Base-by-base conservation (phyloP, 345 rosid genomes). In the Excoecaria cochinchinensis region DNA sequence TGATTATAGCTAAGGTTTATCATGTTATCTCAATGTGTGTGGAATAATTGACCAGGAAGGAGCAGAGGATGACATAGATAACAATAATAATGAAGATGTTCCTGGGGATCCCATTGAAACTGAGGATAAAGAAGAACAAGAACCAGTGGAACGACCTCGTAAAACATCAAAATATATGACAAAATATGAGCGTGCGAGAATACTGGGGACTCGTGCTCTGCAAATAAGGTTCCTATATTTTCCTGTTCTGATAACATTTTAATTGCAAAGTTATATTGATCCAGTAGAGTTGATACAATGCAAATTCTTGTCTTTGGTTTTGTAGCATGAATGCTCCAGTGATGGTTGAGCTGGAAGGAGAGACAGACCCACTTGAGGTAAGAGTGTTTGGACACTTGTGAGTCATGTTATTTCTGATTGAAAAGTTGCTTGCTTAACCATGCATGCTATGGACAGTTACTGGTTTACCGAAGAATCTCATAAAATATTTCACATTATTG, bases 281-380 rank as follows among this genome's bases (percentile, higher is more conserved):
- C 46, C 6, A 24, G 5, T 16, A 53, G 58, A 58, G 36, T 70
- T 71, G 31, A 46, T 44, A 24, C 0, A 19, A 14, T 17, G 8
- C 15, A 8, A 51, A 21, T 71, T 66, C 67, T 71, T 4, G 61
- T 67, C 72, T 80, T 60, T 68, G 38, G 25, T 39, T 71, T 80
- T 74, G 77, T 90, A 89, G 95, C 81, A 88, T 95, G 97, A 92
- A 92, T 88, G 97, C 97, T 58, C 98, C 98, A 19, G 92, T 92
- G 14, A 95, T 91, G 95, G 99, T 92, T 44, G 89, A 90, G 88
- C 81, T 95, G 79, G 95, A 95, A 83, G 94, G 96, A 0, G 97
- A 92, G 81, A 91, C 92, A 31, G 97, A 92, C 59, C 95, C 97
- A 5, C 92, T 92, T 11, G 97, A 91, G 97, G 92, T 94, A 72